phyloP scores from a whole-genome alignment of 208 protist genomes.

The Leishmania amazonensis region DNA sequence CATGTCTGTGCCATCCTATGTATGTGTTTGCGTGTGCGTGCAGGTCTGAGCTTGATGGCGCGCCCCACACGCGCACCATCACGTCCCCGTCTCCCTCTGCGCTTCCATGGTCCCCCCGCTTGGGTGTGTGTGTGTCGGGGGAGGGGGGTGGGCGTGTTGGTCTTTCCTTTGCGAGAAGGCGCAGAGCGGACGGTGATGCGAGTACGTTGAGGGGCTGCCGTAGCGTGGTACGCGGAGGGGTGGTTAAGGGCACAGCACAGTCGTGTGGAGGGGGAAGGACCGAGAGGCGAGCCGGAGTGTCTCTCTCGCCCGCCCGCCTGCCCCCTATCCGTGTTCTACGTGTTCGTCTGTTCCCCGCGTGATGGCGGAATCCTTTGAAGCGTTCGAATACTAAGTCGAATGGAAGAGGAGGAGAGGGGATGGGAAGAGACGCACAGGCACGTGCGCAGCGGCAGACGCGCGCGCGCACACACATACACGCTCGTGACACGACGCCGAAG shows the following conservation, averaged over 20 bases:
- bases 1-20: background rate
- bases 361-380: background rate
- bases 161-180: background rate
- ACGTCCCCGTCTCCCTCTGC: too few relatives aligned
- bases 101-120: background rate
- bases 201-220: background rate
- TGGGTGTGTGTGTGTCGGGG: background rate
- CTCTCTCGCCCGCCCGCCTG: background rate
- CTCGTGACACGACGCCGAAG: background rate
- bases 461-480: too few relatives aligned
- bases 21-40: background rate
- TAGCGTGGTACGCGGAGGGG: background rate
- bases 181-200: background rate
- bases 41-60: background rate
- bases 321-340: background rate
- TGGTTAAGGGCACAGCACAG: background rate
- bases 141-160: background rate
- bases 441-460: background rate
- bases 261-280: background rate
- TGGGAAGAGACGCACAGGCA: too few relatives aligned
- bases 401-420: background rate
- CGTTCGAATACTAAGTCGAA: background rate
- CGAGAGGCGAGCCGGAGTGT: background rate
- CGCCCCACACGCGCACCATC: background rate
- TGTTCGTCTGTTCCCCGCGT: background rate